Evolutionary conservation across 495 filamentous ascomycete genomes (phyloP).

Genomic region (Podospora pseudopauciseta): DNA sequence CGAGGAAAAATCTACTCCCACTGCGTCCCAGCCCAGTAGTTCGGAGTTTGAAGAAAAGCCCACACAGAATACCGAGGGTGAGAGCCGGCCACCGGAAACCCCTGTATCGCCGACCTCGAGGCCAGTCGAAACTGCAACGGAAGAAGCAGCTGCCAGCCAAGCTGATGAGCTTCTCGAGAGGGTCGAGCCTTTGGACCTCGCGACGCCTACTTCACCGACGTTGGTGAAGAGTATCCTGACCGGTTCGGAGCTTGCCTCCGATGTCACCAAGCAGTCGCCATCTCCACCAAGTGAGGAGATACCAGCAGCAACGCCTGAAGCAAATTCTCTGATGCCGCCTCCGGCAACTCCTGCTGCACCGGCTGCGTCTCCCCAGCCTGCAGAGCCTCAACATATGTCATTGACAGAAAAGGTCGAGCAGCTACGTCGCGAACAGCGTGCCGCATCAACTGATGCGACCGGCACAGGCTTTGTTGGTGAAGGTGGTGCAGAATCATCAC

Average conservation of each 20-base stretch:
- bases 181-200: slow-evolving; percentile 69
- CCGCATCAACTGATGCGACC: slow-evolving; percentile 28
- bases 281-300: not conserved
- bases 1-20: slow-evolving; percentile 40
- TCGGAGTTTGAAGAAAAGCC: slow-evolving; percentile 32
- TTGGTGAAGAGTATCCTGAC: slow-evolving; percentile 15
- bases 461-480: slow-evolving; percentile 17
- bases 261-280: slow-evolving; percentile 14
- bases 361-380: not conserved
- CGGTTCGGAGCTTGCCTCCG: slow-evolving; percentile 11
- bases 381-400: slow-evolving; percentile 24
- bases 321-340: not conserved
- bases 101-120: slow-evolving; percentile 27
- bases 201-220: slow-evolving; percentile 45
- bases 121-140: slow-evolving; percentile 14
- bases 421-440: slow-evolving; percentile 42
- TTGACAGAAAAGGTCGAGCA: slow-evolving; percentile 51
- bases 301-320: slow-evolving; percentile 1
- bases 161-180: slow-evolving; percentile 44
- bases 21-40: slow-evolving; percentile 27
- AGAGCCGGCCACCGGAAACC: slow-evolving; percentile 18
- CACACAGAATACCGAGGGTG: slow-evolving; percentile 21
- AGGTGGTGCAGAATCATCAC: slow-evolving; percentile 12
- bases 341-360: slow-evolving; percentile 3
- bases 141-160: slow-evolving; percentile 17